Evolutionary conservation across 176 grass and related monocot species (phyloP).

Genomic region (Hordeum vulgare): DNA sequence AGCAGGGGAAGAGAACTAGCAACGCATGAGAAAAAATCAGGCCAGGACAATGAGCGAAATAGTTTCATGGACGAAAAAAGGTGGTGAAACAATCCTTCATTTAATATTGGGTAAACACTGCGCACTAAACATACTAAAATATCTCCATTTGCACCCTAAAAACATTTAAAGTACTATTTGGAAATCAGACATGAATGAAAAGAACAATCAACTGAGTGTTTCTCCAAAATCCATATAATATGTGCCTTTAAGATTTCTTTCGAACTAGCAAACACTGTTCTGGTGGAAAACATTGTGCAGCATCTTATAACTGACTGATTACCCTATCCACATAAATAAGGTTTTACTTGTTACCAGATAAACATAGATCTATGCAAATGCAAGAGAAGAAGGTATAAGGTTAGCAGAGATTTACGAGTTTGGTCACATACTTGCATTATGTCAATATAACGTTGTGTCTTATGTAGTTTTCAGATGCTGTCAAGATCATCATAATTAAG

Average conservation of each 20-base stretch:
- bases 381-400: neutral
- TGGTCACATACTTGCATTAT: slow-evolving; percentile 50
- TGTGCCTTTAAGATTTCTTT: neutral
- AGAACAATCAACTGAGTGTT: neutral
- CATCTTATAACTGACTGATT: neutral
- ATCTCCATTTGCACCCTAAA: neutral
- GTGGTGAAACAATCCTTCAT: too few relatives aligned
- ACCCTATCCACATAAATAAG: neutral
- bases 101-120: too few relatives aligned
- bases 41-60: too few relatives aligned
- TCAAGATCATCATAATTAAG: slow-evolving; percentile 61
- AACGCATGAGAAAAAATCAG: too few relatives aligned
- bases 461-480: slow-evolving; percentile 67
- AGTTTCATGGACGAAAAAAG: too few relatives aligned
- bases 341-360: neutral
- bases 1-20: too few relatives aligned
- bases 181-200: slow-evolving; percentile 7
- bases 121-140: neutral
- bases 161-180: neutral
- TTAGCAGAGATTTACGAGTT: neutral
- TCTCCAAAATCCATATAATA: neutral
- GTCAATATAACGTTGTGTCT: slow-evolving; percentile 58
- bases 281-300: neutral
- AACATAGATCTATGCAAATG: slow-evolving; percentile 1
- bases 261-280: neutral